Conservation (phyloP, 1,284 basidiomycete species). For the Trametes pubescens region DNA sequence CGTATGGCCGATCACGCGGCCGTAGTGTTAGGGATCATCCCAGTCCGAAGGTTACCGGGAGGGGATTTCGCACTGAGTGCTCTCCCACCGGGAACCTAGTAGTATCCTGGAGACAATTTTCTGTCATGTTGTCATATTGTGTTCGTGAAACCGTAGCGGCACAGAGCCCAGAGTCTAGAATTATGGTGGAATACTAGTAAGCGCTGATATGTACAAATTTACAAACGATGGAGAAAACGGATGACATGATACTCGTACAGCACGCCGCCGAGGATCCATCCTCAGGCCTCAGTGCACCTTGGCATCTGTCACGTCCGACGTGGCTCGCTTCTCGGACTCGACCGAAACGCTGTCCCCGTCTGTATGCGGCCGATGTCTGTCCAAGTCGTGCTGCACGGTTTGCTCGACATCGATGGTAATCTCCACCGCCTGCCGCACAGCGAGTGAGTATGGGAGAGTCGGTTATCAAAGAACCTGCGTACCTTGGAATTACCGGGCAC, state of each 20-base stretch:
- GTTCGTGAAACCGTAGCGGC: not conserved
- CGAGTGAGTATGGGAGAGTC: not conserved
- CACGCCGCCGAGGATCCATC: not conserved
- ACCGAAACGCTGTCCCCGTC: not conserved
- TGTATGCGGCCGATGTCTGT: not conserved
- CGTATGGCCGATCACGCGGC: not conserved
- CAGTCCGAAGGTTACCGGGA: too few species aligned
- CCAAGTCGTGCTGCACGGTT: conserved; percentile 26
- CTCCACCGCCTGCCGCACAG: conserved; percentile 15
- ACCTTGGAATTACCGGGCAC: conserved; percentile 4
- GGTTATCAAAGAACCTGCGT: too few species aligned
- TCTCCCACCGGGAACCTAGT: too few species aligned
- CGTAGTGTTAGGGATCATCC: not conserved
- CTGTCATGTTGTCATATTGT: not conserved
- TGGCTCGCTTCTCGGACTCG: conserved; percentile 1
- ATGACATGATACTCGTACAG: conserved; percentile 3
- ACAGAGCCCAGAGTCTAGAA: not conserved
- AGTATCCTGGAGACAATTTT: not conserved
- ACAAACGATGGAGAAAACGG: not conserved
- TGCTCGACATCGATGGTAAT: conserved; percentile 31
- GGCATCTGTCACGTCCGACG: conserved; percentile 1
- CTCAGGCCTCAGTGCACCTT: not conserved
- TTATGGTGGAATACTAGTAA: not conserved
- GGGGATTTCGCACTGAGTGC: too few species aligned
- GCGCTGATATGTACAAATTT: not conserved